These are phyloP conservation scores for Dictyophora rubrovolvata DNA, from an alignment of 768 basidiomycete genomes.

Conservation along the genomic window DNA sequence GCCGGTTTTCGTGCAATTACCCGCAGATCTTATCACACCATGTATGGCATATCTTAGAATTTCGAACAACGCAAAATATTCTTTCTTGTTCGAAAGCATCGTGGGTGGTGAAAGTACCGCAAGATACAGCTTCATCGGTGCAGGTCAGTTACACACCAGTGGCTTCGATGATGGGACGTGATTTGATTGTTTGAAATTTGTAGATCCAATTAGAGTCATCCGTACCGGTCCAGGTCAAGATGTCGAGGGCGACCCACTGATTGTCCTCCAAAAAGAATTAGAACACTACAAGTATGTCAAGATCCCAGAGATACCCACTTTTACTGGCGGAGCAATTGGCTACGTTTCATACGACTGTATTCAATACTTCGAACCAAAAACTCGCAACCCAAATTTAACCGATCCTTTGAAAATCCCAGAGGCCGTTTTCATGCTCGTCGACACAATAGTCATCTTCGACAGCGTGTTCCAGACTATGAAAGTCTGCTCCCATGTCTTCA, in stretches of 20 bases:
- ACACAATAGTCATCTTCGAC: conserved; percentile 93
- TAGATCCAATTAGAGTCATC: conserved; percentile 90
- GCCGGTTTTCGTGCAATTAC: conserved; percentile 85
- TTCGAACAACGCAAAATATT: conserved; percentile 86
- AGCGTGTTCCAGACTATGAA: conserved; percentile 94
- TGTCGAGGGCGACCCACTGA: conserved; percentile 77
- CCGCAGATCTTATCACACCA: conserved; percentile 93
- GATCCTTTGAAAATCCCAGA: conserved; percentile 88
- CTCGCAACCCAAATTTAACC: conserved; percentile 51
- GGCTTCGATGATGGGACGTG: background rate
- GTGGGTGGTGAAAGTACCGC: conserved; percentile 83
- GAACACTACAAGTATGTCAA: conserved; percentile 81
- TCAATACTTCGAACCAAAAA: conserved; percentile 93
- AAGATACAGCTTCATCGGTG: conserved; percentile 92
- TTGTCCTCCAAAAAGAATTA: conserved; percentile 75
- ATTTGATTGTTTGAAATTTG: background rate
- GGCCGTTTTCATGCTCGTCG: conserved; percentile 92
- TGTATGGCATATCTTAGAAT: conserved; percentile 93
- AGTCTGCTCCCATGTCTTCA: conserved; percentile 92
- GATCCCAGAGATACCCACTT: conserved; percentile 85
- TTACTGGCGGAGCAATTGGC: conserved; percentile 95
- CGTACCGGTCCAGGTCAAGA: conserved; percentile 82
- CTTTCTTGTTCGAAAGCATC: conserved; percentile 91
- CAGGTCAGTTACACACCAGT: conserved; percentile 46
- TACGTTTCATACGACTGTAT: conserved; percentile 97